Percentiles rank a stretch among this genome's conserved stretches.
These are phyloP conservation scores for Atractiella rhizophila DNA, from an alignment of 768 basidiomycete genomes.

Conservation along the genomic window DNA sequence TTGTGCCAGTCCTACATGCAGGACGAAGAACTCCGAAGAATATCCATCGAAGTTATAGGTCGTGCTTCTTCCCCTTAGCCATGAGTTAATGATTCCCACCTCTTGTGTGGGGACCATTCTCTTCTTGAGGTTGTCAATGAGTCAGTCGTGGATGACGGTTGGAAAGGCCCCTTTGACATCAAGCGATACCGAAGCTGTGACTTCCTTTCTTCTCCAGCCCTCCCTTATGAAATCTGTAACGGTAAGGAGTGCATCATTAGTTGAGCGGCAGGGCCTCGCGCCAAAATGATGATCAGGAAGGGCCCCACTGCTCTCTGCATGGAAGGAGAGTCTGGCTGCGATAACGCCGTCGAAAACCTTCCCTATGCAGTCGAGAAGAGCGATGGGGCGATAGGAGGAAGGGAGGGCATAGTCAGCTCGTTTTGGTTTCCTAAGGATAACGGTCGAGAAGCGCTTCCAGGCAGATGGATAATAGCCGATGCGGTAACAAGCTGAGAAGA, in stretches of 20 bases:
- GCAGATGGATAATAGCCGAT: too few relatives aligned
- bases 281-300: conserved; percentile 25
- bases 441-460: too few relatives aligned
- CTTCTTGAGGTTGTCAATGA: conserved; percentile 14
- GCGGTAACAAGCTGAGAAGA: too few relatives aligned
- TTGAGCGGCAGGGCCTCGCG: conserved; percentile 23
- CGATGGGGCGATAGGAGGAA: too few relatives aligned
- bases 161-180: conserved; percentile 29
- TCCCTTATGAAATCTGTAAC: conserved; percentile 27
- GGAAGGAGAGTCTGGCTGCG: too few relatives aligned
- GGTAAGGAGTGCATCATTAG: conserved; percentile 21
- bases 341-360: too few relatives aligned
- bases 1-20: conserved; percentile 19
- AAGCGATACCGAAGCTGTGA: too few relatives aligned
- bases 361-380: too few relatives aligned
- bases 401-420: too few relatives aligned
- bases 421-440: too few relatives aligned
- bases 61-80: conserved; percentile 13
- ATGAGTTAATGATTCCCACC: conserved; percentile 10
- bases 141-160: conserved; percentile 15
- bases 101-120: conserved; percentile 16
- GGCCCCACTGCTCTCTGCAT: conserved; percentile 20
- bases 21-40: conserved; percentile 10
- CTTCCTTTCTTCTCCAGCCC: too few relatives aligned
- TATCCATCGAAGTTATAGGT: too few relatives aligned